Percentiles rank a stretch among this genome's conserved stretches.
Evolutionary conservation across 1,284 basidiomycete genomes (phyloP).

Genomic region (Cryptococcus sp.): DNA sequence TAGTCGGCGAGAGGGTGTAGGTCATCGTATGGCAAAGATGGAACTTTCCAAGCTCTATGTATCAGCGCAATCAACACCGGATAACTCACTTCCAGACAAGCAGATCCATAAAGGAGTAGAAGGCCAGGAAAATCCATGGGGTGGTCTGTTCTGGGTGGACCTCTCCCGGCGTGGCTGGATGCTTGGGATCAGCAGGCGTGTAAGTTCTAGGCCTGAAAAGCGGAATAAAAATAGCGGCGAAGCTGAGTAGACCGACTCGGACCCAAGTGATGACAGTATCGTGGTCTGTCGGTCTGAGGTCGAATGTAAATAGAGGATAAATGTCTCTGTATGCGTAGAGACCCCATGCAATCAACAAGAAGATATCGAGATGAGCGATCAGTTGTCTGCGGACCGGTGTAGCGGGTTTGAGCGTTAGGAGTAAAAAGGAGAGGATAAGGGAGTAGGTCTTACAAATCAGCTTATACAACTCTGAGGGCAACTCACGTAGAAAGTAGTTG

Average conservation of each 20-base stretch:
- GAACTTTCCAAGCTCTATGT: conserved; percentile 33
- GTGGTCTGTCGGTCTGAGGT: conserved; percentile 49
- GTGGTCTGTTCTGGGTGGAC: conserved; percentile 64
- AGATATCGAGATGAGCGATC: conserved; percentile 39
- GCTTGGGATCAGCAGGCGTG: conserved; percentile 48
- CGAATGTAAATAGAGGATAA: conserved; percentile 58
- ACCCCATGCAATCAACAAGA: conserved; percentile 49
- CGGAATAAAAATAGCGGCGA: conserved; percentile 52
- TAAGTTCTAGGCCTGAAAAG: conserved; percentile 53
- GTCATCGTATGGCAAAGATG: conserved; percentile 42
- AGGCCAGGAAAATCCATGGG: conserved; percentile 55
- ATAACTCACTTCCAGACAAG: conserved; percentile 48
- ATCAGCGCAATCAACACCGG: background rate
- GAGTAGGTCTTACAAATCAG: conserved; percentile 30
- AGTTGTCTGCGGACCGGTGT: conserved; percentile 35
- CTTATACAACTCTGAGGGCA: background rate
- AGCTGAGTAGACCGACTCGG: conserved; percentile 46
- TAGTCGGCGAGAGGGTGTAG: conserved; percentile 59
- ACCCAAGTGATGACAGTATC: conserved; percentile 46
- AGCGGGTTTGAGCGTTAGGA: conserved; percentile 34
- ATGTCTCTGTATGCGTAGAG: conserved; percentile 63
- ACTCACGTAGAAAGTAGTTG: conserved; percentile 44
- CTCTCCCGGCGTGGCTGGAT: conserved; percentile 45
- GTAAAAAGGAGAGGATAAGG: conserved; percentile 37
- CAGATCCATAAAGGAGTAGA: conserved; percentile 59